Percentiles rank a stretch among this genome's conserved stretches.
Evolutionary conservation across 2,329 filamentous ascomycete genomes (phyloP).

Genomic region (Rachicladosporium sp.): DNA sequence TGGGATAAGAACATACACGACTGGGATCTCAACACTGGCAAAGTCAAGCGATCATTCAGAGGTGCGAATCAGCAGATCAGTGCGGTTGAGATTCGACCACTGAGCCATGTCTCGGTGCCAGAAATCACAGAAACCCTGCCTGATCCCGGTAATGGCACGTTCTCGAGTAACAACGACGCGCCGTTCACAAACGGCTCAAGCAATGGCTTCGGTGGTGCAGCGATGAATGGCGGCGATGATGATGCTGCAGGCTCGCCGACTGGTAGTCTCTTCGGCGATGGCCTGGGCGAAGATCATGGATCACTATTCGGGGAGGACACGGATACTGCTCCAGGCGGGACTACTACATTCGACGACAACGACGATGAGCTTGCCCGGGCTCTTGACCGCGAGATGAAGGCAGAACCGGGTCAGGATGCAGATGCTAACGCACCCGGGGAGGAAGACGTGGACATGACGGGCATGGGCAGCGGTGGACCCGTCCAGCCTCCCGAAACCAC

Average conservation of each 20-base stretch:
- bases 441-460: conserved; percentile 33
- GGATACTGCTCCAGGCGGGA: conserved; percentile 28
- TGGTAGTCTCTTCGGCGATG: conserved; percentile 74
- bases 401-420: conserved; percentile 11
- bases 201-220: conserved; percentile 11
- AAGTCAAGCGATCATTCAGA: conserved; percentile 62
- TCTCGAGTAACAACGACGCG: conserved; percentile 59
- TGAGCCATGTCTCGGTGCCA: conserved; percentile 63
- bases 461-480: conserved; percentile 27
- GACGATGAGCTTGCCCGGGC: conserved; percentile 71
- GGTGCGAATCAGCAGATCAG: conserved; percentile 75
- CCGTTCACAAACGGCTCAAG: conserved; percentile 31
- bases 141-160: conserved; percentile 49
- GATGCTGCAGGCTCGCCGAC: conserved; percentile 54
- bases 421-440: conserved; percentile 27
- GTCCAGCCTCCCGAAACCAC: conserved; percentile 27
- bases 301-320: conserved; percentile 72
- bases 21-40: conserved; percentile 86
- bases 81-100: conserved; percentile 71
- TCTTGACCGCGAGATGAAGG: conserved; percentile 45
- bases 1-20: conserved; percentile 94
- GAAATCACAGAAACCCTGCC: conserved; percentile 55
- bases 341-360: conserved; percentile 58
- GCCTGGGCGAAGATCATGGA: conserved; percentile 50
- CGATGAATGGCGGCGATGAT: conserved; percentile 31